A percentile compares a stretch with the other conserved stretches of the same genome.
phyloP scores from a whole-genome alignment of 768 basidiomycete genomes.

The Melanogaster broomeanus region DNA sequence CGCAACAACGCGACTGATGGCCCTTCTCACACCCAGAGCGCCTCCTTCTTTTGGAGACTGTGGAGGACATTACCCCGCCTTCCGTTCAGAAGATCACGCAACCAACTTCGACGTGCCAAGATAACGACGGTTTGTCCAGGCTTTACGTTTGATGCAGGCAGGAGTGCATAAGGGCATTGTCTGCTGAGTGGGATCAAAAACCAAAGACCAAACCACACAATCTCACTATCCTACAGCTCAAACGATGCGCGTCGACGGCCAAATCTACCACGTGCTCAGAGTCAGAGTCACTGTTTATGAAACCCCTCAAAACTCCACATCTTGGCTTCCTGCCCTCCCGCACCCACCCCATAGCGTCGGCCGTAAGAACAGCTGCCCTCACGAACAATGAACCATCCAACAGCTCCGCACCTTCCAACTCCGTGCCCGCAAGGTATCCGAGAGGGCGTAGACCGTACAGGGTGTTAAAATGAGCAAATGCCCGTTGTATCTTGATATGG shows the following conservation, averaged over 20 bases:
- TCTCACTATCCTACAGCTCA: too few species aligned
- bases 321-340: slow-evolving; percentile 33
- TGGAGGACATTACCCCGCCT: not conserved
- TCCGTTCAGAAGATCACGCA: too few species aligned
- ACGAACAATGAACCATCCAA: slow-evolving; percentile 38
- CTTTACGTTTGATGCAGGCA: too few species aligned
- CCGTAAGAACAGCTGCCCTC: slow-evolving; percentile 30
- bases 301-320: slow-evolving; percentile 33
- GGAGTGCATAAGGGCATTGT: too few species aligned
- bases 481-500: slow-evolving; percentile 32
- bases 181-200: too few species aligned
- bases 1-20: too few species aligned
- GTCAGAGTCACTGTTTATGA: slow-evolving; percentile 5
- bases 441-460: slow-evolving; percentile 29
- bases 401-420: slow-evolving; percentile 31
- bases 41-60: not conserved
- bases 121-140: too few species aligned
- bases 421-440: too few species aligned
- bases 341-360: slow-evolving; percentile 39
- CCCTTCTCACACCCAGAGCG: not conserved
- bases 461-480: slow-evolving; percentile 34
- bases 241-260: too few species aligned
- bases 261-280: not conserved
- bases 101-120: too few species aligned
- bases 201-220: too few species aligned